Percentiles rank a stretch among this genome's conserved stretches.
Evolutionary conservation across 768 basidiomycete genomes (phyloP).

Genomic region (Termitomyces sp.): DNA sequence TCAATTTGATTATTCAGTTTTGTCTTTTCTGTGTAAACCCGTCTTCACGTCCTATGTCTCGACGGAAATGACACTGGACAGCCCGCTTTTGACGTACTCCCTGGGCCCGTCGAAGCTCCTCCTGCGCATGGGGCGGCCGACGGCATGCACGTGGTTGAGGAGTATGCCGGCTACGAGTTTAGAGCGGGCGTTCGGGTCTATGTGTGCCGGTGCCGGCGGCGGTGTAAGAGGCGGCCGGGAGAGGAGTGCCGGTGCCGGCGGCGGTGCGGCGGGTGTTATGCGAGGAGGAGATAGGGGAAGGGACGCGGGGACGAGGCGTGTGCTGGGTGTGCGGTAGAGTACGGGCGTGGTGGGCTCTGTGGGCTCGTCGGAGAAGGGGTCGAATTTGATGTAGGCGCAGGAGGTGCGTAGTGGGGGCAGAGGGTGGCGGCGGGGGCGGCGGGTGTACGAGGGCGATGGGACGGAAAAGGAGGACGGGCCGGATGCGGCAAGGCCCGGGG

Average conservation of each 20-base stretch:
- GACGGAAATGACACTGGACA: constrained; percentile 45
- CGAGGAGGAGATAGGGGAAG: constrained; percentile 1
- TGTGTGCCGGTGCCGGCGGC: background rate
- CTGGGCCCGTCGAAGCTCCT: constrained; percentile 24
- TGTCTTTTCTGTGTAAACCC: too few relatives aligned
- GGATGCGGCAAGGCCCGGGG: constrained; percentile 1
- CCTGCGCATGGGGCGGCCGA: constrained; percentile 49
- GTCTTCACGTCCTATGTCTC: constrained; percentile 22
- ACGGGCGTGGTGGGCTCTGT: background rate
- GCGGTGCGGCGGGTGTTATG: background rate
- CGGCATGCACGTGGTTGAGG: constrained; percentile 44
- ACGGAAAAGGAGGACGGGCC: background rate
- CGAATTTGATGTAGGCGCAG: constrained; percentile 12
- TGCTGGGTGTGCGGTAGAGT: background rate
- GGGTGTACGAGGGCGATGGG: constrained; percentile 1
- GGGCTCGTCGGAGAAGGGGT: constrained; percentile 17
- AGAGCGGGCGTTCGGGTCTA: constrained; percentile 27
- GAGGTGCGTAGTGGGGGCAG: constrained; percentile 3
- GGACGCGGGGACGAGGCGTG: background rate
- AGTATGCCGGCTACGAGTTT: constrained; percentile 57
- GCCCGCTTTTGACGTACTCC: constrained; percentile 46
- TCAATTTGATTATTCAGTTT: too few relatives aligned
- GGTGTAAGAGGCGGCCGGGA: background rate
- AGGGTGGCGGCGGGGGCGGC: constrained; percentile 8
- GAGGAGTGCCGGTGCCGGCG: background rate